Base-by-base conservation (phyloP, 306 rosid species). In the Dryas alaskensis region DNA sequence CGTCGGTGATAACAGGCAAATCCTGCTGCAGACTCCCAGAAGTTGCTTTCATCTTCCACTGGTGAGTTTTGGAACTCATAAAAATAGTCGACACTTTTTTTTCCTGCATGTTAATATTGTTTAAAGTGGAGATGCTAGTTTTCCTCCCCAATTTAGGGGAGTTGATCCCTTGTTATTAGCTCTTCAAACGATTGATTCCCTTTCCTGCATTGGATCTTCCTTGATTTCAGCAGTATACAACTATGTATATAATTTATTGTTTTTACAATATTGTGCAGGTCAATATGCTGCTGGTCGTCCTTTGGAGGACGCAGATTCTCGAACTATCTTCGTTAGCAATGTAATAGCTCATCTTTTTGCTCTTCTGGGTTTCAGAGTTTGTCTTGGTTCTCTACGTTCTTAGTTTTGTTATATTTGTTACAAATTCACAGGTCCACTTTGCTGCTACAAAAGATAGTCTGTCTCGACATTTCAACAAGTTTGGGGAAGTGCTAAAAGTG, bases 391-490 rank as follows among this genome's bases (percentile, higher is more conserved):
- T 58, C 4, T 16, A 39, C 37, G 22, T 27, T 65, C 10, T 13
- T 13, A 25, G 7, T 70, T 40, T 14, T 22, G 10, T 40, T 39
- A 60, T n/a, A 0, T 16, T 55, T 44, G 44, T 76, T 10, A 17
- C 48, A 17, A 9, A 45, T 59, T 11, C 53, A 48, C 87, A 93
- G 98, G 97, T 93, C 53, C 98, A 93, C 78, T 93, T 91, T 85
- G 98, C 87, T 83, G 97, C 98, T 43, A 86, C 96, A 67, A 93
- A 88, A 87, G 98, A 91, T 81, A 85, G 91, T 72, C 79, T 93
- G 74, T 89, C 97, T 79, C 86, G 92, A 53, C 98, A 93, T 83
- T 89, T 93, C 70, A 91, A 85, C 72, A 91, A 86, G 81, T 91
- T 88, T 69, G 97, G 98, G 46, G 98, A 93, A 45, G 89, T 93